Evolutionary conservation across 495 filamentous ascomycete genomes (phyloP), one percentile per base, ranked within the genome.

Genomic region (Penicillium ochrochloron): DNA sequence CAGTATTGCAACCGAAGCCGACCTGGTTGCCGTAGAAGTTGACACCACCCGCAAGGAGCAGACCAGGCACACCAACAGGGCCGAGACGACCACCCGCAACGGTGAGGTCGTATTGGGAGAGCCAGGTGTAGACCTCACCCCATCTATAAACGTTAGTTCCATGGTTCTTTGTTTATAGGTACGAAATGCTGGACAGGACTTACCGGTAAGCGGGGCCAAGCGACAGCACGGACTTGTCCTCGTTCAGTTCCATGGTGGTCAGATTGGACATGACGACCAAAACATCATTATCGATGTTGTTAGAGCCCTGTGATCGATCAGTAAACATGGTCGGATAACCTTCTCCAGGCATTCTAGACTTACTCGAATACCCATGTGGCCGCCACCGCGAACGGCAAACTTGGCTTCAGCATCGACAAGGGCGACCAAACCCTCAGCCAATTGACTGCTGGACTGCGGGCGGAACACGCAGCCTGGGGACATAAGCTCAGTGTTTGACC

Each of bases 201-300:
- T 63, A 76, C 72, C 69, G 64, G 57, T 74, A 67, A 2, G 63
- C 62, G 19, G 73, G 73, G 29, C 75, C 73, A 42, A 77, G 51
- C 3, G 71, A 74, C 29, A 77, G 19, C 31, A 72, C 41, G 5
- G 73, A 77, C 42, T 73, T 58, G 59, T 77, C 73, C 2, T 68
- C 54, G 29, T 65, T 69, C 46, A 75, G 29, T 29, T 69, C 33
- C 67, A 75, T 19, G 17, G 69, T 69, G 37, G 80, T 82, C 41
- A 91, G 63, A 5, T 78, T 78, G 1, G 68, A 75, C 66, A 89
- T 73, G 58, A 83, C 82, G 54, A 92, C 80, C 25, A 86, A 80
- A 4, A 90, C 79, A 17, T 88, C 87, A 23, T 75, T 64, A n/a
- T 82, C 57, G 62, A 75, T 75, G 19, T 74, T 77, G 62, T 77